phyloP scores from a whole-genome alignment of 768 basidiomycete species.

The Kwoniella botswanensis region DNA sequence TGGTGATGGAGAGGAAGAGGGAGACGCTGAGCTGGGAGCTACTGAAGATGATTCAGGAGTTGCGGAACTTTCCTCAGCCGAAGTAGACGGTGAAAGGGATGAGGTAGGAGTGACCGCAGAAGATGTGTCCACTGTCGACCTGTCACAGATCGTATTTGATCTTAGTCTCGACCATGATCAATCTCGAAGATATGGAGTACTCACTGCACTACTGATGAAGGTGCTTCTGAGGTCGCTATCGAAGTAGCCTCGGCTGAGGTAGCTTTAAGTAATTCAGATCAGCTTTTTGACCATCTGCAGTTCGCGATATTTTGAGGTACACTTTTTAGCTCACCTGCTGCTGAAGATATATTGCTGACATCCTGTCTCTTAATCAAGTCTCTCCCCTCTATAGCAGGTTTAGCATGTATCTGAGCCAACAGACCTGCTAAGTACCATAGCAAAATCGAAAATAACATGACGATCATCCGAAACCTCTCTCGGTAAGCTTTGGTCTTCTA shows the following conservation, averaged over 20 bases:
- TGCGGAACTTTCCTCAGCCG: not conserved
- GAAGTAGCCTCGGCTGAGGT: not conserved
- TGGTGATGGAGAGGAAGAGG: not conserved
- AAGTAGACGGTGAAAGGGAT: not conserved
- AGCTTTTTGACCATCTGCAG: not conserved
- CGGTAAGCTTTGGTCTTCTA: not conserved
- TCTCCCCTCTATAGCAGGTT: not conserved
- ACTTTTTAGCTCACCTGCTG: not conserved
- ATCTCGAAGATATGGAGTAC: not conserved
- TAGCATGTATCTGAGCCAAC: not conserved
- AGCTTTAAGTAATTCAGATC: not conserved
- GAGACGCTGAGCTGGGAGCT: not conserved
- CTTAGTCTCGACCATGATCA: not conserved
- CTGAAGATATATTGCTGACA: not conserved
- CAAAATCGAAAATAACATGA: not conserved
- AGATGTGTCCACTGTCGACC: not conserved
- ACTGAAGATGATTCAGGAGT: not conserved
- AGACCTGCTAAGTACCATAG: not conserved
- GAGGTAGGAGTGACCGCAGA: not conserved
- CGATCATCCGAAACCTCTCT: not conserved
- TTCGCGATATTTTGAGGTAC: not conserved
- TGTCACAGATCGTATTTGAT: not conserved
- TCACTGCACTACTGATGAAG: not conserved
- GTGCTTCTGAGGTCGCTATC: not conserved
- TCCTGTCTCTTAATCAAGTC: not conserved